Base-by-base conservation (phyloP, 2,329 filamentous ascomycete species). In the Pseudogymnoascus sp. region DNA sequence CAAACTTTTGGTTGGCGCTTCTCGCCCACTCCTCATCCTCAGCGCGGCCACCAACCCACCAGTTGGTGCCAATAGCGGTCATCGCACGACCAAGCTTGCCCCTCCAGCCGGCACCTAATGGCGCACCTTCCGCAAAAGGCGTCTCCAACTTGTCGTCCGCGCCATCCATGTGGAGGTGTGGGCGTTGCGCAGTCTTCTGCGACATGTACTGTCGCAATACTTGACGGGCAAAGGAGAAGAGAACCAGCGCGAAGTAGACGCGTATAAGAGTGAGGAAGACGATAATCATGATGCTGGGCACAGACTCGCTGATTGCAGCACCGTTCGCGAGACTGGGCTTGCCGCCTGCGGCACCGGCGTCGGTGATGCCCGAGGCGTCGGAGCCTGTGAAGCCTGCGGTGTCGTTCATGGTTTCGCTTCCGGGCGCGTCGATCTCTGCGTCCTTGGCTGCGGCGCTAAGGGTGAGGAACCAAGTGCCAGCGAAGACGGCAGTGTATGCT, bases 381-480 rank as follows among this genome's bases (percentile, higher is more conserved):
- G 78, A 78, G 68, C 74, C 80, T 7, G 85, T 87, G 73, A 89
- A 87, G 33, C 86, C 86, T 12, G 85, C 80, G 1, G 82, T 85
- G 60, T 85, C 79, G 21, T 80, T 81, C 65, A 89, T 86, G 7
- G 67, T 72, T 13, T 67, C 65, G 31, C 65, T 67, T 52, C 69
- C 69, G 15, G 73, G 72, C 58, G 74, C 72, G 62, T 76, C 74
- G 61, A 80, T 65, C 33, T 63, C 63, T 36, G 80, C 85, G 39
- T 71, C 70, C 9, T 67, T 64, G 45, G 69, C 63, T 39, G 70
- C 66, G 15, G 69, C 70, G 63, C 69, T 72, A 55, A 90, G 79
- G n/a, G 87, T 82, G 64, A 93, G 79, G 75, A 95, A 96, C 92
- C 92, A 97, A 59, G 87, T 85, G 61, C 91, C 78, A 40, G 88